phyloP scores from a whole-genome alignment of 306 rosid genomes.

The Geum urbanum region DNA sequence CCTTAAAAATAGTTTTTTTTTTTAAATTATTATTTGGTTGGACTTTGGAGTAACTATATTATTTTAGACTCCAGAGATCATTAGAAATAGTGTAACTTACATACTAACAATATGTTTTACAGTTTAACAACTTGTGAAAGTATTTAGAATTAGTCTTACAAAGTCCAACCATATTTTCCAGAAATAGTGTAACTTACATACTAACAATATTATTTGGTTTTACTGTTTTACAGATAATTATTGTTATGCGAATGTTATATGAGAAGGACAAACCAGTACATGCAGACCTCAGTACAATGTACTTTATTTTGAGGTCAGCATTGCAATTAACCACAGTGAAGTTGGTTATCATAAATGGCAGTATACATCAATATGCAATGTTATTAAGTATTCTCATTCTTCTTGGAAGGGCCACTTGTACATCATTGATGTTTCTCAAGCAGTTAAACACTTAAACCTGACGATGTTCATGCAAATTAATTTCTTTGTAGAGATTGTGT shows the following conservation, averaged over 20 bases:
- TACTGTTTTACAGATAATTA: slow-evolving; percentile 50
- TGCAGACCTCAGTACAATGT: slow-evolving; percentile 83
- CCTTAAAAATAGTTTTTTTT: too few relatives aligned
- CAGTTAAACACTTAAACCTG: slow-evolving; percentile 85
- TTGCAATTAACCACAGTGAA: not conserved
- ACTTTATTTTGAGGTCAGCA: slow-evolving; percentile 71
- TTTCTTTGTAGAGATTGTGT: slow-evolving; percentile 73
- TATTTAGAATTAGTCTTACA: not conserved
- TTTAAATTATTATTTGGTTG: not conserved
- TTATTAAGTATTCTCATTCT: not conserved
- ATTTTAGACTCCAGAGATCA: not conserved
- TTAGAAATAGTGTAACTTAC: not conserved
- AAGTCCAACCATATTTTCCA: not conserved
- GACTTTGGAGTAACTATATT: not conserved
- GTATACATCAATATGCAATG: not conserved
- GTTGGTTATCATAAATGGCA: not conserved
- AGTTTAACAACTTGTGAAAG: not conserved
- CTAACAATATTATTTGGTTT: not conserved
- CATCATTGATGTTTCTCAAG: slow-evolving; percentile 87
- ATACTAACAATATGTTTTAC: not conserved
- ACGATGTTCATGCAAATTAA: slow-evolving; percentile 73
- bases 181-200: too few relatives aligned
- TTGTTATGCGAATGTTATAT: slow-evolving; percentile 78
- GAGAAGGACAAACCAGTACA: slow-evolving; percentile 87
- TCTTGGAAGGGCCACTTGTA: slow-evolving; percentile 68